A percentile compares a stretch with the other conserved stretches of the same genome.
Conservation (phyloP, 768 basidiomycete species). For the Boletus pseudopeckii region DNA sequence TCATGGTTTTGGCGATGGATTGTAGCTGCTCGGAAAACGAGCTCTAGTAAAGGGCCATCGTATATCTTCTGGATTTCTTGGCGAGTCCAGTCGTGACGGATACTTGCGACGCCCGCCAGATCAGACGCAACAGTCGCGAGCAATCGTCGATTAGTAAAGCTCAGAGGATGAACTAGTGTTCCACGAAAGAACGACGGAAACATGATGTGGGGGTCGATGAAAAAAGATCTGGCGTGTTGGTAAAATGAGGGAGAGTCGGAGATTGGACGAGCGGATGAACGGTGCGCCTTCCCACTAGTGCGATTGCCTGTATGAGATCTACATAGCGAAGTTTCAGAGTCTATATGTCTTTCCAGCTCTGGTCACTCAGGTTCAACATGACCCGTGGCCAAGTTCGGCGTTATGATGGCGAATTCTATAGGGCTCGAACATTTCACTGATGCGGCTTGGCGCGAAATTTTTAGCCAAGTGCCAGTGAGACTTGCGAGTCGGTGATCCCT, state of each 20-base stretch:
- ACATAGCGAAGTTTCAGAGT: background rate
- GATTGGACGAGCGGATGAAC: background rate
- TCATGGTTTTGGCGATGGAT: slow-evolving; percentile 87
- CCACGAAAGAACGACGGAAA: slow-evolving; percentile 4
- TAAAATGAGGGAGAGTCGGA: background rate
- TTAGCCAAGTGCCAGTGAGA: no score
- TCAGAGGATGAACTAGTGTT: slow-evolving; percentile 6
- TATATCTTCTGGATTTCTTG: slow-evolving; percentile 84
- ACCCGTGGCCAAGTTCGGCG: no score
- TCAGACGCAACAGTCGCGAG: slow-evolving; percentile 54
- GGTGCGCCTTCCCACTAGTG: background rate
- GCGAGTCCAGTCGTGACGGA: slow-evolving; percentile 69
- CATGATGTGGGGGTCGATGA: slow-evolving; percentile 9
- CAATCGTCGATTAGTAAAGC: slow-evolving; percentile 37
- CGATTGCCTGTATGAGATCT: background rate
- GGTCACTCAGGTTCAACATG: background rate
- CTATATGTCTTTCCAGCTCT: background rate
- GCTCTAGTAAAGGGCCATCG: slow-evolving; percentile 80
- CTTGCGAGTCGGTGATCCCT: no score
- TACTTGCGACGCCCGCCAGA: slow-evolving; percentile 9
- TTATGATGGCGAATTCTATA: no score
- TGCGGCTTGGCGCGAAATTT: no score
- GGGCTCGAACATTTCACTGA: no score
- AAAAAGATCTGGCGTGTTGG: background rate
- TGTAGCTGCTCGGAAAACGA: slow-evolving; percentile 81